Conservation (phyloP, 352 stramenopile genomes). For the Discostella stelligera region DNA sequence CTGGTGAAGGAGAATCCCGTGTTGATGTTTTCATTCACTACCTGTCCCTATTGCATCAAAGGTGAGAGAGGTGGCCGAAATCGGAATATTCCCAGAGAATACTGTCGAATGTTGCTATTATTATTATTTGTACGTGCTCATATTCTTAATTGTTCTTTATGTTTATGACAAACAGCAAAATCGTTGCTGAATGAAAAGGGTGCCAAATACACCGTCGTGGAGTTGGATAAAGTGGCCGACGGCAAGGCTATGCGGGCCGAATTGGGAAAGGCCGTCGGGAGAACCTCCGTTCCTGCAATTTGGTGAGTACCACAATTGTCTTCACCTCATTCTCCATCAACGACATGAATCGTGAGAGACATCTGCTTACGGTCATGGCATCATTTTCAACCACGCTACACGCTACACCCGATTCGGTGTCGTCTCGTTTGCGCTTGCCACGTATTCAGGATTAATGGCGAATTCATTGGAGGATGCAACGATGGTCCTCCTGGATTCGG, state of each 20-base stretch:
- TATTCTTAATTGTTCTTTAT: not conserved
- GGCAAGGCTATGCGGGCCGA: slow-evolving; percentile 71
- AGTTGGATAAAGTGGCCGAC: slow-evolving; percentile 64
- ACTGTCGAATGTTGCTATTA: too few species aligned
- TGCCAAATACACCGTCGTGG: slow-evolving; percentile 66
- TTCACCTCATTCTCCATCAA: too few species aligned
- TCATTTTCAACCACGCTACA: not conserved
- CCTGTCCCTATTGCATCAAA: slow-evolving; percentile 78
- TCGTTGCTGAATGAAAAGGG: slow-evolving; percentile 57
- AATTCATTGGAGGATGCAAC: slow-evolving; percentile 52
- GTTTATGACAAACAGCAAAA: slow-evolving; percentile 50
- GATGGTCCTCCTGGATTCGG: slow-evolving; percentile 29
- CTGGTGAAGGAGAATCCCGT: slow-evolving; percentile 63
- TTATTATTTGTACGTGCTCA: not conserved
- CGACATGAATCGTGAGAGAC: not conserved
- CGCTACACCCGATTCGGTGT: not conserved
- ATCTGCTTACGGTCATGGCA: not conserved
- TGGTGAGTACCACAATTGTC: too few species aligned
- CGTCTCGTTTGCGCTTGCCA: not conserved
- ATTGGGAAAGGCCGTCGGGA: slow-evolving; percentile 62
- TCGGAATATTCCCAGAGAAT: too few species aligned
- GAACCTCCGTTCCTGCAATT: slow-evolving; percentile 75
- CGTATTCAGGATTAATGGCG: slow-evolving; percentile 37
- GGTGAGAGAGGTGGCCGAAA: slow-evolving; percentile 3
- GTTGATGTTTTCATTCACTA: slow-evolving; percentile 75